Percentiles rank a stretch among this genome's conserved stretches.
phyloP scores from a whole-genome alignment of 208 protist species.

The Acanthamoeba triangularis region DNA sequence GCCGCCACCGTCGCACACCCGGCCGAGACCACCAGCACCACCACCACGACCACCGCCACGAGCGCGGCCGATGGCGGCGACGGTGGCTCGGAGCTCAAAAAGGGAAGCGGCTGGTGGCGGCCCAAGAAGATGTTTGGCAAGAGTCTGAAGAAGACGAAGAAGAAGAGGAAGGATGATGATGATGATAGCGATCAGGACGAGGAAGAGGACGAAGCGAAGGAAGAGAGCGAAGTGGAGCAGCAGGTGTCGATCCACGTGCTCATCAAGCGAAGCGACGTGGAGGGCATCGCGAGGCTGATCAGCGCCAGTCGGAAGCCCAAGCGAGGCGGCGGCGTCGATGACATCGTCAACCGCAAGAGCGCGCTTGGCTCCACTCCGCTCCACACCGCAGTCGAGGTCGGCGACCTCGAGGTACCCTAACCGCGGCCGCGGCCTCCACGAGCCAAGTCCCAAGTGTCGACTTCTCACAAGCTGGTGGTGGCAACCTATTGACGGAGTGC shows the following conservation, averaged over 20 bases:
- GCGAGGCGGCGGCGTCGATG: background rate
- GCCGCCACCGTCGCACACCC: background rate
- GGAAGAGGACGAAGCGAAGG: background rate
- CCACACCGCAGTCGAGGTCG: slow-evolving; percentile 6
- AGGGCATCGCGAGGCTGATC: background rate
- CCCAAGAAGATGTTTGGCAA: background rate
- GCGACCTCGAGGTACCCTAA: slow-evolving; percentile 23
- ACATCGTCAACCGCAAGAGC: slow-evolving; percentile 11
- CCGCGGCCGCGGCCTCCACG: no score
- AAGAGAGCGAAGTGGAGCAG: background rate
- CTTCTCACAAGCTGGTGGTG: no score
- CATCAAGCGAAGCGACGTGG: slow-evolving; percentile 7
- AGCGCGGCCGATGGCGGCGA: background rate
- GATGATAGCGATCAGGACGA: background rate
- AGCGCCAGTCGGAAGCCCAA: background rate
- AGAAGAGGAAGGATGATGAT: background rate
- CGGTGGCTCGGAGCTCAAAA: no score
- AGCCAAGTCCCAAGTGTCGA: no score
- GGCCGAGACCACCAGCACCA: background rate
- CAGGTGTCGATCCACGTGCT: slow-evolving; percentile 8
- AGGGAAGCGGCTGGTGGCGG: background rate
- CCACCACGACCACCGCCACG: background rate
- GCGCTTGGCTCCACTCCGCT: background rate
- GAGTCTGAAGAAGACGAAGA: background rate
- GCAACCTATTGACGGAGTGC: no score